These are phyloP conservation scores for Pichia insulana DNA, from an alignment of 805 yeast species.

Conservation along the genomic window DNA sequence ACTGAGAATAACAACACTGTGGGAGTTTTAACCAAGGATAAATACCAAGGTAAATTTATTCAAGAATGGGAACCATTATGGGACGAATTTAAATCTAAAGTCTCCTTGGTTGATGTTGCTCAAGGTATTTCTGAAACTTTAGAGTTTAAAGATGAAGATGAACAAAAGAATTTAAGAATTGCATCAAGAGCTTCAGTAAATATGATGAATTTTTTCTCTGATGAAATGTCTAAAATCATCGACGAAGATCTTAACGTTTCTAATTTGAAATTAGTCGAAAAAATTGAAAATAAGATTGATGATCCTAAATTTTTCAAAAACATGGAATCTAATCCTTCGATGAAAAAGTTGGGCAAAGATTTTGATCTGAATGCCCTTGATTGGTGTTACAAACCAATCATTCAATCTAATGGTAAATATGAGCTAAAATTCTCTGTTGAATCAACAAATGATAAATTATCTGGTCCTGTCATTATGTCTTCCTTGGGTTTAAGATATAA, in stretches of 20 bases:
- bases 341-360: conserved; percentile 54
- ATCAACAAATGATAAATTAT: conserved; percentile 56
- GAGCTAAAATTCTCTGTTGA: conserved; percentile 80
- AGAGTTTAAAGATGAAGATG: conserved; percentile 75
- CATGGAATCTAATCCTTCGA: conserved; percentile 35
- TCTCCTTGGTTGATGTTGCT: conserved; percentile 45
- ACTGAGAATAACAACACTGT: conserved; percentile 31
- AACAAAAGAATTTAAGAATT: conserved; percentile 50
- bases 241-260: conserved; percentile 79
- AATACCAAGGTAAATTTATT: conserved; percentile 75
- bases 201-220: conserved; percentile 73
- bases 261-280: conserved; percentile 64
- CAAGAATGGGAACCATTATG: conserved; percentile 60
- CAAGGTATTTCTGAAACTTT: conserved; percentile 46
- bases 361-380: conserved; percentile 73
- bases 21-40: conserved; percentile 70
- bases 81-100: conserved; percentile 26
- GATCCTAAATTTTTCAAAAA: conserved; percentile 57
- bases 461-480: conserved; percentile 72
- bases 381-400: conserved; percentile 90
- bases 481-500: conserved; percentile 82
- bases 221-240: conserved; percentile 78
- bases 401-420: conserved; percentile 80
- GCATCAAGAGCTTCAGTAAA: conserved; percentile 75
- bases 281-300: conserved; percentile 74